Base-by-base conservation (phyloP, 371 early-diverging fungal species). In the Rhizopus delemar region DNA sequence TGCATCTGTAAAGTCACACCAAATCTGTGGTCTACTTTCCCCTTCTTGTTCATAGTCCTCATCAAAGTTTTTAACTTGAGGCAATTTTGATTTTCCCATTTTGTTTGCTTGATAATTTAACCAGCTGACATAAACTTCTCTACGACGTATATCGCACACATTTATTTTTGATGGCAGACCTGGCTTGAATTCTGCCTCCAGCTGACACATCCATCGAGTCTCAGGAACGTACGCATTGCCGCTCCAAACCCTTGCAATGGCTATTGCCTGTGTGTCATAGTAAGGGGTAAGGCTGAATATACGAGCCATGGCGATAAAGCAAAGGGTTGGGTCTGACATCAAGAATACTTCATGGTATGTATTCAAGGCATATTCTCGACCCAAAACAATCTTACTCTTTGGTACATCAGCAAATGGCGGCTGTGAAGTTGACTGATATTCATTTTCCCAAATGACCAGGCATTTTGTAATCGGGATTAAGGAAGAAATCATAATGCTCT, bases 161-260 rank as follows among this genome's bases (percentile, higher is more conserved):
- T 22, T 49, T 0, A 52, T 16, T 8, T 46, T 34, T 28, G 48
- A 60, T n/a, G 38, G 46, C 1, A 58, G 16, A 31, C 62, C 67
- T 7, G 43, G 39, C 33, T 57, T 58, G 11, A 56, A 46, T 8
- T 63, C 57, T 12, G 60, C 32, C 3, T 60, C 45, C 11, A 60
- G 64, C 15, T 52, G 54, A 13, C 34, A 16, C 77, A 77, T 77
- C 8, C 57, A 35, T 7, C 61, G 29, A 7, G 38, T 15, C 0
- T 34, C 57, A 11, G 77, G 77, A 8, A 77, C 38, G 9, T 31
- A 34, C 0, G 77, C 74, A 34, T 60, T 45, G 2, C 74, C 72
- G 22, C 57, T 33, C 74, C 74, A 77, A 0, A 77, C 79, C 9
- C 79, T 68, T 13, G 71, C 76, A 6, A 75, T 62, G 9, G 72